A percentile compares a stretch with the other conserved stretches of the same genome.
Evolutionary conservation across 139 green algal species (phyloP).

Genomic region (Nannochloris sp.): DNA sequence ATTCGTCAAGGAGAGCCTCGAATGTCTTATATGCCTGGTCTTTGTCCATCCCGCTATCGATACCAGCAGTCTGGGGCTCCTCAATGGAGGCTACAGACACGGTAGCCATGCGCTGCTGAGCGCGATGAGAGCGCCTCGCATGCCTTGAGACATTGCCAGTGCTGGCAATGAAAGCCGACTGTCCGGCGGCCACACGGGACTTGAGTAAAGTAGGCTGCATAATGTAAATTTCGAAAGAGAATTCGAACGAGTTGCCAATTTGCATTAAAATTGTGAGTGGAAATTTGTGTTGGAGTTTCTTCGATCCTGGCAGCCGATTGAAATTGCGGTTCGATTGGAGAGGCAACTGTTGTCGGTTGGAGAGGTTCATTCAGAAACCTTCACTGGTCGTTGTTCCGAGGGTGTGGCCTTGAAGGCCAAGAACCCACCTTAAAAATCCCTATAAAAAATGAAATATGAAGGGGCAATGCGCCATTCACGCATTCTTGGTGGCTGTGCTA

Average conservation of each 20-base stretch:
- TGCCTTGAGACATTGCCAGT: background rate
- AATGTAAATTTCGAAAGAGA: background rate
- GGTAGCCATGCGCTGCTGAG: background rate
- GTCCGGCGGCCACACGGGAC: background rate
- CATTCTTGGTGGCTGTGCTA: too few species aligned
- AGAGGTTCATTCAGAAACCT: too few species aligned
- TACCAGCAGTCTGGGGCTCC: background rate
- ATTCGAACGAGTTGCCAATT: too few species aligned
- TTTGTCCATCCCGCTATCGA: background rate
- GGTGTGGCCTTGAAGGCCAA: too few species aligned
- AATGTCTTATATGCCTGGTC: conserved; percentile 30
- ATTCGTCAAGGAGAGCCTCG: conserved; percentile 26
- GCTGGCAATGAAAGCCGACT: background rate
- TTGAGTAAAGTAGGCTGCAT: background rate
- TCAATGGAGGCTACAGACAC: background rate
- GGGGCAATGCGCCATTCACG: too few species aligned
- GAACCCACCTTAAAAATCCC: too few species aligned
- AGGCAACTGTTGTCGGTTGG: too few species aligned
- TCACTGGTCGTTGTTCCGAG: too few species aligned
- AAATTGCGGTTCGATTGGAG: background rate
- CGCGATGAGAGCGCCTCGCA: background rate
- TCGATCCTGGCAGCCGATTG: too few species aligned
- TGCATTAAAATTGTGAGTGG: too few species aligned
- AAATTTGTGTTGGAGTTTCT: too few species aligned
- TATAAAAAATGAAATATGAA: too few species aligned